Base-by-base conservation (phyloP, 495 filamentous ascomycete genomes). In the Apiosordaria backusii region DNA sequence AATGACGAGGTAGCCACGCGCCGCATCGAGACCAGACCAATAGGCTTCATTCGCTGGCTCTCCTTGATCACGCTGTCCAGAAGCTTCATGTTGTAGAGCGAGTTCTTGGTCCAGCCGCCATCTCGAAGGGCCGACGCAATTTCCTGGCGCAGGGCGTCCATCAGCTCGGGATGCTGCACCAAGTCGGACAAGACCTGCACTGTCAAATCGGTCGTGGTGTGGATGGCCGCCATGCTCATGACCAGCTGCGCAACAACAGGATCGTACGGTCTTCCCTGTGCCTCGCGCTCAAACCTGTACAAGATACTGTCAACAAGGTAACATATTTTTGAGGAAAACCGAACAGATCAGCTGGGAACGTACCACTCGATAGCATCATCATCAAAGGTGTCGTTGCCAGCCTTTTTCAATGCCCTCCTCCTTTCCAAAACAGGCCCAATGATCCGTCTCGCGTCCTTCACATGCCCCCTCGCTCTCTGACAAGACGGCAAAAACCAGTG, bases 51-150 rank as follows among this genome's bases (percentile, higher is more conserved):
- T 3, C 82, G 71, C 67, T 80, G 78, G 18, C 71, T 73, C 67
- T 84, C 82, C 63, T 82, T 84, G 50, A 84, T 57, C 7, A 81
- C 76, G 72, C 79, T 82, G 69, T 86, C 83, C 69, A 88, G 74
- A 50, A 84, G 66, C 65, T 81, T 81, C 74, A 87, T 70, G 64
- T 84, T 86, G 58, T 80, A 77, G 9, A 86, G 67, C 6, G 81
- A 79, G 13, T 76, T 74, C 71, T 83, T 85, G 40, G 79, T 79
- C 75, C 84, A 76, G 18, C 73, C 76, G 24, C 73, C 70, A 10
- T 77, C 69, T 27, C 65, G 59, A 25, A 81, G 70, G 0, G 77
- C 73, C 1, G 60, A 35, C 18, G 70, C 26, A 13, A 81, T 74
- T 67, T 83, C 81, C 1, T 79, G 64, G 2, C 80, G 73, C 6